Percentiles rank a stretch among this genome's conserved stretches.
Evolutionary conservation across 768 basidiomycete species (phyloP).

Genomic region (Mycena vulgaris): DNA sequence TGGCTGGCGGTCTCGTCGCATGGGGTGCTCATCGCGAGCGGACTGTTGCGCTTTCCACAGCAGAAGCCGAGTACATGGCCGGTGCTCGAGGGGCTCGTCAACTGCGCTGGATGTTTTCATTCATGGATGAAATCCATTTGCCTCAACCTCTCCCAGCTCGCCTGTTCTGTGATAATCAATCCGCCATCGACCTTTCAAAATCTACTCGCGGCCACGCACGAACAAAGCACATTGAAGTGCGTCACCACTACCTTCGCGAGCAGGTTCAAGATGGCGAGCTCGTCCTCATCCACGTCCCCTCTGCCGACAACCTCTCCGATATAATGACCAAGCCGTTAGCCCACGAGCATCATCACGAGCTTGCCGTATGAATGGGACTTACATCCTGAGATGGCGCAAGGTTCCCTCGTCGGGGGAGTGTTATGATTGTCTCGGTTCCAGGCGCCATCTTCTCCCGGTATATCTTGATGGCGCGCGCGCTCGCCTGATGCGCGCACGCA

Average conservation of each 20-base stretch:
- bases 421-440: too few species aligned
- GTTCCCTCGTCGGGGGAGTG: too few species aligned
- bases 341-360: neutral
- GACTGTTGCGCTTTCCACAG: neutral
- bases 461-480: too few species aligned
- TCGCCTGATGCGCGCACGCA: too few species aligned
- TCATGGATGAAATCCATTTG: neutral
- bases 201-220: neutral
- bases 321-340: slow-evolving; percentile 1
- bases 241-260: slow-evolving; percentile 3
- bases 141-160: neutral
- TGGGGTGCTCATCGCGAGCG: neutral
- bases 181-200: neutral
- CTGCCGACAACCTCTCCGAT: neutral
- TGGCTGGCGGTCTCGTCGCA: neutral
- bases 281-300: neutral
- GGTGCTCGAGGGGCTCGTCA: neutral
- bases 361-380: neutral
- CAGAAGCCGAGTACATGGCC: slow-evolving; percentile 3
- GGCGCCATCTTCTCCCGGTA: too few species aligned
- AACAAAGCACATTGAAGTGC: neutral
- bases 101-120: neutral
- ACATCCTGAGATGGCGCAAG: too few species aligned
- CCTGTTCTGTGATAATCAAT: neutral
- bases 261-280: neutral